These are phyloP conservation scores for Colletotrichum higginsianum DNA, from an alignment of 2,329 filamentous ascomycete species.

Conservation along the genomic window DNA sequence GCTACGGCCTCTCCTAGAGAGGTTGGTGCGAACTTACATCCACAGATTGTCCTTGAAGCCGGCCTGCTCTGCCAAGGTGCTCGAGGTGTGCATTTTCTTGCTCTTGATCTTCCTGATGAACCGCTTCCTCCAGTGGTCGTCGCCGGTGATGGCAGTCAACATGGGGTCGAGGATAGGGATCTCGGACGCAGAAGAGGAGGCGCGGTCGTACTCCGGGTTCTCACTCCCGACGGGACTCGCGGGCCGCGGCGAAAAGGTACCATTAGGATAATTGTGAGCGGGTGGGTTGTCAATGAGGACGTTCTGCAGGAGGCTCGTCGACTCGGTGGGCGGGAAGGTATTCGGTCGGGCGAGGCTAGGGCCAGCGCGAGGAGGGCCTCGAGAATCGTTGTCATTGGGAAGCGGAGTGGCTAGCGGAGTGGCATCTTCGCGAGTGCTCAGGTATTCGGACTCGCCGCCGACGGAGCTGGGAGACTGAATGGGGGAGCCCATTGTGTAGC, in stretches of 20 bases:
- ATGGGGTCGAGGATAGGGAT: constrained; percentile 57
- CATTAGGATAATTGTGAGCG: constrained; percentile 75
- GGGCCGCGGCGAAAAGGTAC: constrained; percentile 81
- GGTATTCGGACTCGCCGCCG: constrained; percentile 43
- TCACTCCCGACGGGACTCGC: constrained; percentile 61
- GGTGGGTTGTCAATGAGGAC: constrained; percentile 56
- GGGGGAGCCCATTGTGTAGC: constrained; percentile 52
- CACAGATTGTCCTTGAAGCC: constrained; percentile 80
- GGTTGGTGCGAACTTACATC: constrained; percentile 69
- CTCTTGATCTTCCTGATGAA: constrained; percentile 68
- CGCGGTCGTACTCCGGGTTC: constrained; percentile 52
- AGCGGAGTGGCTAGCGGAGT: constrained; percentile 41
- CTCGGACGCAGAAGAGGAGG: constrained; percentile 50
- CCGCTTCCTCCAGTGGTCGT: constrained; percentile 64
- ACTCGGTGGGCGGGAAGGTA: constrained; percentile 57
- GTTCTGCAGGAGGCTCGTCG: constrained; percentile 64
- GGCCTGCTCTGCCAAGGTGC: constrained; percentile 78
- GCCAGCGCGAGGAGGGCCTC: constrained; percentile 46
- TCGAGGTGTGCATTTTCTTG: constrained; percentile 81
- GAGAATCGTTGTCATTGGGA: constrained; percentile 37
- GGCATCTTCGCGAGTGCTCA: constrained; percentile 42
- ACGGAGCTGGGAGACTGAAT: constrained; percentile 33
- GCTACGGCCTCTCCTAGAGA: background rate
- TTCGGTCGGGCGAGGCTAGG: constrained; percentile 42
- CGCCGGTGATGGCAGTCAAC: constrained; percentile 55